Percentiles rank a stretch among this genome's conserved stretches.
These are phyloP conservation scores for Ustilago crameri DNA, from an alignment of 1,284 basidiomycete species.

Conservation along the genomic window DNA sequence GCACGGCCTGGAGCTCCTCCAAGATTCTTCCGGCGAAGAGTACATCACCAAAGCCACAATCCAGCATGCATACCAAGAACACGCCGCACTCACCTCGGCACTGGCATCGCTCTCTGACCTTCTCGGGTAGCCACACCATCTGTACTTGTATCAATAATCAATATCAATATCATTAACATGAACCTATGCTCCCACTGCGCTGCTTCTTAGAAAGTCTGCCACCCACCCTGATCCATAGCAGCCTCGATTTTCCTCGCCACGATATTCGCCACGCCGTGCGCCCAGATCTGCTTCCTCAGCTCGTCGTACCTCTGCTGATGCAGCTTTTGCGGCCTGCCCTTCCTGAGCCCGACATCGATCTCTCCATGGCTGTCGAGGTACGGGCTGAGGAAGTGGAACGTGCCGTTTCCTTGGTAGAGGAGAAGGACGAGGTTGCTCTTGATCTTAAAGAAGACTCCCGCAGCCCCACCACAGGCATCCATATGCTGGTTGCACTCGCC, in stretches of 20 bases:
- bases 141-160: neutral
- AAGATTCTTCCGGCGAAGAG: neutral
- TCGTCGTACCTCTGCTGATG: conserved; percentile 91
- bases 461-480: conserved; percentile 88
- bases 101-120: conserved; percentile 8
- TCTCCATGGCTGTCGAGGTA: conserved; percentile 96
- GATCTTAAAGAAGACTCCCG: conserved; percentile 90
- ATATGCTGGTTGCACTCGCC: conserved; percentile 95
- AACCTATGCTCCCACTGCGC: neutral
- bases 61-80: conserved; percentile 39
- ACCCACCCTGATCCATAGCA: conserved; percentile 84
- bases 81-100: conserved; percentile 8
- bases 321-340: conserved; percentile 86
- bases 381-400: conserved; percentile 82
- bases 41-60: conserved; percentile 22
- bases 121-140: conserved; percentile 1
- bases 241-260: conserved; percentile 86
- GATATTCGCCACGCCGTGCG: conserved; percentile 87
- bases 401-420: conserved; percentile 87
- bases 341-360: conserved; percentile 89
- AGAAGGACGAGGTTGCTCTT: conserved; percentile 93
- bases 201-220: conserved; percentile 79
- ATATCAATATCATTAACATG: conserved; percentile 1
- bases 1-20: conserved; percentile 3
- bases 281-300: conserved; percentile 86